These are phyloP conservation scores for Trichoderma breve DNA, from an alignment of 2,329 filamentous ascomycete species.

Conservation along the genomic window DNA sequence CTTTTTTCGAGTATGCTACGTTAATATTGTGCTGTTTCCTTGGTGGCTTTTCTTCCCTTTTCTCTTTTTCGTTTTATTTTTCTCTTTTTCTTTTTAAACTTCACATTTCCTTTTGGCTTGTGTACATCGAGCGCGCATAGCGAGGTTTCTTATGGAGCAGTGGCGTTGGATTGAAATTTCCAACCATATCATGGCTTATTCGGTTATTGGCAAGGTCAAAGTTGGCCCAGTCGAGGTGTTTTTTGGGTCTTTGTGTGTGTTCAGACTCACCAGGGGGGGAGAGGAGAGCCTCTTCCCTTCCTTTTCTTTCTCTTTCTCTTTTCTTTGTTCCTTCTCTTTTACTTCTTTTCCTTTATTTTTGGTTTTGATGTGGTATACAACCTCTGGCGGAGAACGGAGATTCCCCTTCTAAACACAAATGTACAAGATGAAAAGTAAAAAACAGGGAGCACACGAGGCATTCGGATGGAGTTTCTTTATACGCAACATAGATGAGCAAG, in stretches of 20 bases:
- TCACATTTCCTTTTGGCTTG: slow-evolving; percentile 23
- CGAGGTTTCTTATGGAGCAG: slow-evolving; percentile 35
- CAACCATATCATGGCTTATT: slow-evolving; percentile 31
- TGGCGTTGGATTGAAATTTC: slow-evolving; percentile 37
- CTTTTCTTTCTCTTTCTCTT: background rate
- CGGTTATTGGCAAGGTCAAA: slow-evolving; percentile 16
- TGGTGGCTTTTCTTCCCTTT: slow-evolving; percentile 26
- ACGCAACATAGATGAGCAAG: slow-evolving; percentile 27
- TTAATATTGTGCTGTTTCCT: background rate
- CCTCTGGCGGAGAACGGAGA: background rate
- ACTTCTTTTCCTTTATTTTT: background rate
- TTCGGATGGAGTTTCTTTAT: slow-evolving; percentile 18
- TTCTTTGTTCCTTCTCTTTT: background rate
- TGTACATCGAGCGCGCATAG: slow-evolving; percentile 38
- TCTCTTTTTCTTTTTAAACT: slow-evolving; percentile 19
- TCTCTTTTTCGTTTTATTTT: background rate
- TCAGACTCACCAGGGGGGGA: background rate
- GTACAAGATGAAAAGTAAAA: slow-evolving; percentile 21
- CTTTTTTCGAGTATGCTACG: background rate
- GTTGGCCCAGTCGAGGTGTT: slow-evolving; percentile 21
- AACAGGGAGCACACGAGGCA: slow-evolving; percentile 19
- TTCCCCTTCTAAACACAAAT: background rate
- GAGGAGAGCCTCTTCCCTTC: background rate
- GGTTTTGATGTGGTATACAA: background rate
- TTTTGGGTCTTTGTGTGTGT: slow-evolving; percentile 20